A percentile compares a stretch with the other conserved stretches of the same genome.
Conservation (phyloP, 805 yeast species). For the Wickerhamiella spandovensis region DNA sequence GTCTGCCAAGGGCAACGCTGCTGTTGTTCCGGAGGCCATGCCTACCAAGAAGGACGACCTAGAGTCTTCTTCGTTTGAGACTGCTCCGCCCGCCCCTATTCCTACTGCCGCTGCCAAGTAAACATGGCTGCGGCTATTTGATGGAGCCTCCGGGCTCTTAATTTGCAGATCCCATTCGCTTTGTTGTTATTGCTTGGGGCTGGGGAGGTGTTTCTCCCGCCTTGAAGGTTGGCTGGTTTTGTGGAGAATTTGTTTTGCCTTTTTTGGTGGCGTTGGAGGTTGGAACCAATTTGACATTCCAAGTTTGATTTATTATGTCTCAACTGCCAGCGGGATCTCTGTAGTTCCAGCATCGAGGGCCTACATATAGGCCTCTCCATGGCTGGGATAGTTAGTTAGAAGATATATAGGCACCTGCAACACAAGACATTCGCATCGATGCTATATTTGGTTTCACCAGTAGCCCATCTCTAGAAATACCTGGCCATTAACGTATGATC, state of each 20-base stretch:
- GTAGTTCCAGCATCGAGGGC: neutral
- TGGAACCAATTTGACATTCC: too few species aligned
- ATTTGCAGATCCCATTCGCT: too few species aligned
- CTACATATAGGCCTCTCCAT: neutral
- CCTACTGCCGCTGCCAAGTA: neutral
- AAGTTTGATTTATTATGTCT: neutral
- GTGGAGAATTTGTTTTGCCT: too few species aligned
- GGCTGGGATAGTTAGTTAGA: neutral
- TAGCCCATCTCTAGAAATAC: too few species aligned
- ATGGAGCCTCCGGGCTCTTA: too few species aligned
- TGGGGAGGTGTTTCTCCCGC: too few species aligned
- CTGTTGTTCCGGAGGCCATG: neutral
- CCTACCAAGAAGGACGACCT: neutral
- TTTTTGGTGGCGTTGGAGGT: too few species aligned
- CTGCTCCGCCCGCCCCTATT: neutral
- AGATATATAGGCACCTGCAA: neutral
- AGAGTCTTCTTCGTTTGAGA: neutral
- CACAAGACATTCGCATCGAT: neutral
- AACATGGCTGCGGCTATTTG: too few species aligned
- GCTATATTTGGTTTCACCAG: too few species aligned
- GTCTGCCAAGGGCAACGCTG: conserved; percentile 2
- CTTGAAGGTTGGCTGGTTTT: too few species aligned
- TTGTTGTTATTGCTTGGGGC: too few species aligned
- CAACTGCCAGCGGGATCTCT: neutral
- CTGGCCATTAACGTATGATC: too few species aligned